Evolutionary conservation across 805 yeast genomes (phyloP).

Genomic region (Suhomyces prunicola): DNA sequence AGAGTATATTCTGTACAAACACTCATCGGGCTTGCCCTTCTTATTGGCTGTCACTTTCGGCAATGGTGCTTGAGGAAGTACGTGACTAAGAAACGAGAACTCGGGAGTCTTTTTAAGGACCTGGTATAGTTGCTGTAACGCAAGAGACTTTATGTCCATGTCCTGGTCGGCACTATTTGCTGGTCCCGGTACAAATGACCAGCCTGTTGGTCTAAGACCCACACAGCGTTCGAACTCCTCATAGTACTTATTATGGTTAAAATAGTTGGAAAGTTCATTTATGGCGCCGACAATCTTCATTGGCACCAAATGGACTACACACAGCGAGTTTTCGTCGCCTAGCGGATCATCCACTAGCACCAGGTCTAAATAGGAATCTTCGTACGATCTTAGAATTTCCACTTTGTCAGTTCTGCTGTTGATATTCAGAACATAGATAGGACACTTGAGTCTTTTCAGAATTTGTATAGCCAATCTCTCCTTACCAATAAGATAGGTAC

Average conservation of each 20-base stretch:
- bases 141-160: not conserved
- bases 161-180: constrained; percentile 8
- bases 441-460: constrained; percentile 50
- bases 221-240: constrained; percentile 55
- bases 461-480: constrained; percentile 75
- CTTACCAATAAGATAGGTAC: constrained; percentile 91
- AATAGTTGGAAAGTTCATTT: constrained; percentile 47
- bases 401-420: constrained; percentile 43
- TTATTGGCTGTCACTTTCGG: constrained; percentile 10
- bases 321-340: constrained; percentile 44
- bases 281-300: constrained; percentile 53
- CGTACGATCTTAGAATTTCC: constrained; percentile 43
- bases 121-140: constrained; percentile 5
- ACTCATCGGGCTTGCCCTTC: constrained; percentile 20
- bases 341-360: constrained; percentile 30
- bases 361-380: constrained; percentile 38
- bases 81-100: constrained; percentile 25
- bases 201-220: constrained; percentile 88
- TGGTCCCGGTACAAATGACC: constrained; percentile 53
- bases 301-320: constrained; percentile 63
- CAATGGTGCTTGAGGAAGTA: constrained; percentile 26
- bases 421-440: constrained; percentile 50
- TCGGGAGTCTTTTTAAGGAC: constrained; percentile 17
- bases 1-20: constrained; percentile 45
- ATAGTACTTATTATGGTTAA: constrained; percentile 43